These are phyloP conservation scores for Rhipidocladum racemiflorum DNA, from an alignment of 176 grass and related monocot genomes.

Conservation along the genomic window DNA sequence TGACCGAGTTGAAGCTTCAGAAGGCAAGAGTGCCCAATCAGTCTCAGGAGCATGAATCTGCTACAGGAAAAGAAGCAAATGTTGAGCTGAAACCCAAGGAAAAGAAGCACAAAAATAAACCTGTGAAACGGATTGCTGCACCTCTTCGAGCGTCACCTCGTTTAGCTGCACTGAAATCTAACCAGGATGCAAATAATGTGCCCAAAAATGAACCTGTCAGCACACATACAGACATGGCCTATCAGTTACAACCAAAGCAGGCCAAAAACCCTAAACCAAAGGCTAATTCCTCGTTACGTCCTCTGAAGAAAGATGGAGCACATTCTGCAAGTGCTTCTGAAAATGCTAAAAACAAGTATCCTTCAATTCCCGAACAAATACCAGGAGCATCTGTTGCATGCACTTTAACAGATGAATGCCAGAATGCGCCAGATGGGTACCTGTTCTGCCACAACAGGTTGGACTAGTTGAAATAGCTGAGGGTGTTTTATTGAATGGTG, in stretches of 20 bases:
- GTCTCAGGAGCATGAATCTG: constrained; percentile 23
- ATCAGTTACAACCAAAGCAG: constrained; percentile 23
- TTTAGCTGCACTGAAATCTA: constrained; percentile 51
- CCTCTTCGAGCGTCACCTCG: constrained; percentile 54
- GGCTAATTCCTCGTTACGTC: constrained; percentile 16
- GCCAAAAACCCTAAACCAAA: constrained; percentile 16
- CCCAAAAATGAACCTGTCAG: constrained; percentile 1
- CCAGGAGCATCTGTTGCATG: constrained; percentile 18
- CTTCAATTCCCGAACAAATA: constrained; percentile 22
- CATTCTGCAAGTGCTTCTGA: constrained; percentile 8
- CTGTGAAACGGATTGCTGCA: constrained; percentile 22
- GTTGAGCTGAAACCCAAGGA: constrained; percentile 25
- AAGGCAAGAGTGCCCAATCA: neutral
- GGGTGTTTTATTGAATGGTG: no score
- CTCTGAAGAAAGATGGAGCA: constrained; percentile 39
- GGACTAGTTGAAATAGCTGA: constrained; percentile 24
- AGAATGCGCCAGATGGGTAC: constrained; percentile 1
- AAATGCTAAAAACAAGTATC: constrained; percentile 19
- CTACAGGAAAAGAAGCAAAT: constrained; percentile 22
- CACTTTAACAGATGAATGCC: constrained; percentile 23
- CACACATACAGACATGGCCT: neutral
- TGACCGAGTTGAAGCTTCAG: constrained; percentile 26
- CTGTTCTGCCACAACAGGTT: constrained; percentile 13
- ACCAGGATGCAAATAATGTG: constrained; percentile 20
- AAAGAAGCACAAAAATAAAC: constrained; percentile 39